These are phyloP conservation scores for Diaporthe sp. DNA, from an alignment of 2,329 filamentous ascomycete species.

Conservation along the genomic window DNA sequence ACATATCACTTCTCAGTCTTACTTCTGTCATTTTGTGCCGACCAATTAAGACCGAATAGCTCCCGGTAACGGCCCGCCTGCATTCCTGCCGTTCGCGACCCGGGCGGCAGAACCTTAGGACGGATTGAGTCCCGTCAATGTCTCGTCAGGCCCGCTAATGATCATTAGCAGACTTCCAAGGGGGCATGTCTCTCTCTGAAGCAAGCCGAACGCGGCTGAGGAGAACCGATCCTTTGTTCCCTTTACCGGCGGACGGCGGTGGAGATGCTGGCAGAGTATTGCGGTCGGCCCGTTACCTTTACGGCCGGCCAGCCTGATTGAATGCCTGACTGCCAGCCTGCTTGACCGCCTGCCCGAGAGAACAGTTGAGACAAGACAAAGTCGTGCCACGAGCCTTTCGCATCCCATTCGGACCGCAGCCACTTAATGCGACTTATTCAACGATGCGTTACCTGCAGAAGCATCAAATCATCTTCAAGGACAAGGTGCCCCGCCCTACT, in stretches of 20 bases:
- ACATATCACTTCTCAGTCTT: background rate
- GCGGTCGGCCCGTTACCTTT: background rate
- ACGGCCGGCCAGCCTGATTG: background rate
- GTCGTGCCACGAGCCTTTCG: too few relatives aligned
- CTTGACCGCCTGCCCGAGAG: too few relatives aligned
- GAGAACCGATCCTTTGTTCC: background rate
- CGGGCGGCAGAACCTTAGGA: background rate
- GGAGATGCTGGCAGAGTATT: background rate
- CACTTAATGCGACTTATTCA: background rate
- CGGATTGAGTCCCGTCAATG: background rate
- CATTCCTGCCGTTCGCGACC: slow-evolving; percentile 9
- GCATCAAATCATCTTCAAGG: background rate
- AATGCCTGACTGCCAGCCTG: too few relatives aligned
- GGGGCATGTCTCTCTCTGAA: background rate
- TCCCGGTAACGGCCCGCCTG: background rate
- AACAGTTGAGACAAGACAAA: too few relatives aligned
- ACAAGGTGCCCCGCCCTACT: background rate
- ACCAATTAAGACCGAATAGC: background rate
- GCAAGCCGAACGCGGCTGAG: background rate
- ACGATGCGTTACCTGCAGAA: background rate
- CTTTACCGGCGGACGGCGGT: background rate
- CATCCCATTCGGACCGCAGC: too few relatives aligned
- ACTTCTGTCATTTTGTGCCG: background rate
- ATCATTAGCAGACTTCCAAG: background rate
- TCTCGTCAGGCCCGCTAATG: background rate